Base-by-base conservation (phyloP, 495 filamentous ascomycete genomes). In the Annulohypoxylon bovei region DNA sequence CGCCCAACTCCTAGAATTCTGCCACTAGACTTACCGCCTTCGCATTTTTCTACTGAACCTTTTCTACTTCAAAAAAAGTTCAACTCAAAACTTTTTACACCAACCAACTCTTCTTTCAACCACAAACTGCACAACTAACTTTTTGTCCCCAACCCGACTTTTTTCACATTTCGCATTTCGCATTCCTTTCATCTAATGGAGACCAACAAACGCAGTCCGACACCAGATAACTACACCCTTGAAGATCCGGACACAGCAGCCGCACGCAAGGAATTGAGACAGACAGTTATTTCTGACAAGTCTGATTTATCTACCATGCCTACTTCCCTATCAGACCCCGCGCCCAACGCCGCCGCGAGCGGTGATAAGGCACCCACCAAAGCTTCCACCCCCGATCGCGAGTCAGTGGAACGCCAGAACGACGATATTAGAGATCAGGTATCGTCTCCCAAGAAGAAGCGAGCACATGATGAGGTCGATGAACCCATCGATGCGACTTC, bases 361-460 rank as follows among this genome's bases (percentile, higher is more conserved):
- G 65, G 42, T 47, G 73, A 68, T 65, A 68, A 70, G 71, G 72
- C 71, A 50, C 58, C 70, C 5, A 42, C 6, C 42, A 66, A 60
- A 37, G 60, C 23, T 4, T 57, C 55, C 30, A 82, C 81, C n/a
- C 79, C 76, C 62, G 79, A 78, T 33, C 67, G 62, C 56, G 70
- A 64, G 37, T 68, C 75, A 22, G 54, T 71, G 44, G 71, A 79
- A 4, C 60, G 70, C 1, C 76, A 71, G n/a, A 74, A 74, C 53
- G 78, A 82, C 27, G 71, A 72, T 8, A 61, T 84, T 68, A 80
- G 74, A 67, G 83, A 85, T 58, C 76, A 81, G 50, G 57, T 87
- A 12, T 77, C 81, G 16, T 86, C 84, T 5, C 86, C 86, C 30
- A 88, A 87, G 79, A 88, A 87, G 77, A 88, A 88, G 76, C 77